Evolutionary conservation across 2,329 filamentous ascomycete species (phyloP).

Genomic region (Reticulascus tulasneorum): DNA sequence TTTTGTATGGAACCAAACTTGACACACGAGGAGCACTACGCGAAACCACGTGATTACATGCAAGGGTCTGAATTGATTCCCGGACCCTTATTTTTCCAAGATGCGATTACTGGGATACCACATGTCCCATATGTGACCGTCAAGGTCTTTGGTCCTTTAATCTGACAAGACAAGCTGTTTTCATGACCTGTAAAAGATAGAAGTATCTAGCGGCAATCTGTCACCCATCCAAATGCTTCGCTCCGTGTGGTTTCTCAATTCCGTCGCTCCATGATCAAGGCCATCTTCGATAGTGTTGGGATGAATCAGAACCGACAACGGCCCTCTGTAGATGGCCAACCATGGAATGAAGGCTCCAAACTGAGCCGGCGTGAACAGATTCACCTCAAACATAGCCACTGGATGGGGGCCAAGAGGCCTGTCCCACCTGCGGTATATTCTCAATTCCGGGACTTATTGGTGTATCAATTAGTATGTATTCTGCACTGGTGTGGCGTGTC

Average conservation of each 20-base stretch:
- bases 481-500: background rate
- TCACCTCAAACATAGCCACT: constrained; percentile 88
- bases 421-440: constrained; percentile 77
- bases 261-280: constrained; percentile 23
- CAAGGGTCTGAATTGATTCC: background rate
- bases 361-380: constrained; percentile 77
- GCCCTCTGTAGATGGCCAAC: constrained; percentile 77
- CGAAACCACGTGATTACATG: background rate
- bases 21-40: too few relatives aligned
- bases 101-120: background rate
- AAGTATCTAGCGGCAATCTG: constrained; percentile 54
- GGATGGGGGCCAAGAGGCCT: constrained; percentile 77
- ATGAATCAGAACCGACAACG: constrained; percentile 74
- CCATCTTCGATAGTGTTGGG: constrained; percentile 65
- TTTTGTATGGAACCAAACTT: too few relatives aligned
- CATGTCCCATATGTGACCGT: too few relatives aligned
- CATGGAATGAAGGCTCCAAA: constrained; percentile 88
- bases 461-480: constrained; percentile 1
- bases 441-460: constrained; percentile 71
- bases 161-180: too few relatives aligned
- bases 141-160: too few relatives aligned
- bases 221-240: constrained; percentile 73
- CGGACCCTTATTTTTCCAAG: background rate
- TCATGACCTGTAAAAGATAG: constrained; percentile 7
- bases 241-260: constrained; percentile 58